Evolutionary conservation across 108 stramenopile species (phyloP), one percentile per base, ranked within the genome.

Genomic region (Nitzschia inconspicua): DNA sequence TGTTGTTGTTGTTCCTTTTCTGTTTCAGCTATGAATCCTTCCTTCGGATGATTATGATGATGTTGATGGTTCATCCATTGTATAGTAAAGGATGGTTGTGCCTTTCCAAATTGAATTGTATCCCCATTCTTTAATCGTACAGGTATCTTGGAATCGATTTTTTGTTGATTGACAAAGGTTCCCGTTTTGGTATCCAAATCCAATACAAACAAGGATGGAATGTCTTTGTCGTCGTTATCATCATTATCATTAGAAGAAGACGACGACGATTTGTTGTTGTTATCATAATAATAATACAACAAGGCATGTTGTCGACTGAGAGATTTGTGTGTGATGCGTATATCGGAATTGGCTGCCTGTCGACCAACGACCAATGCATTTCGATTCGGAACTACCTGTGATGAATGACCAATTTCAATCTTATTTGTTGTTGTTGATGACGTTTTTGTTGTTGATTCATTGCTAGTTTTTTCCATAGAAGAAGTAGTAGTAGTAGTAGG

Each of bases 261-360:
- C 37, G 37, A 14, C n/a, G 37, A 39, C n/a, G 37, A 14, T 9
- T 30, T 52, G 9, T 16, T 28, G 26, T 52, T 52, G 50, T 2
- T 29, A 39, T 40, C 20, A 22, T 55, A 28, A 23, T 57, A 18
- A 42, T 84, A 84, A 29, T 78, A 84, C 28, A 84, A 24, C 14
- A 71, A 67, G 20, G 83, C 80, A 42, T 84, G 83, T 10, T 77
- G 77, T 10, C 83, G 77, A n/a, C 75, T 77, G 32, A 84, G 60
- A 37, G 73, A 76, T 49, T 80, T 80, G 66, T 84, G 83, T 63
- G 77, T 66, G 13, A 84, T 63, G 23, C 83, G 69, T 30, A 84
- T 71, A 60, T 84, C 83, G 34, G 64, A 62, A 4, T 74, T 43
- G 14, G 83, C 73, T 14, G 77, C 76, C 47, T 84, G 83, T 26